Percentiles rank a stretch among this genome's conserved stretches.
phyloP scores from a whole-genome alignment of 805 yeast species.

The Groenewaldozyma tartarivorans region DNA sequence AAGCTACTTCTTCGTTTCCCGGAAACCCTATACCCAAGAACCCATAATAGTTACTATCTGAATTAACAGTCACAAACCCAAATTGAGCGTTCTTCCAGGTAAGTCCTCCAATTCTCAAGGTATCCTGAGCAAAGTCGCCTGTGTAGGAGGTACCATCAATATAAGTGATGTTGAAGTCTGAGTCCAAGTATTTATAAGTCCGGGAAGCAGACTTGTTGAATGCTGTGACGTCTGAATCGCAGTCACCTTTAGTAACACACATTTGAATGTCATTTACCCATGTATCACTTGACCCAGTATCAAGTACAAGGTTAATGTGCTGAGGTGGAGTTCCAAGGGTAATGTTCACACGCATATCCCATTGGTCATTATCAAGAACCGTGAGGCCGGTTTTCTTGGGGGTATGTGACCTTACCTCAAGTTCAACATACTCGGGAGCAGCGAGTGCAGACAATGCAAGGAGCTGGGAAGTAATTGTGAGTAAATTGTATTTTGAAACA shows the following conservation, averaged over 20 bases:
- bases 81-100: conserved; percentile 44
- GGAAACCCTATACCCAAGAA: conserved; percentile 31
- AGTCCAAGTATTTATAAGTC: conserved; percentile 6
- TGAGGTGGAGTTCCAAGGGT: conserved; percentile 38
- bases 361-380: conserved; percentile 4
- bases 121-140: conserved; percentile 53
- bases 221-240: conserved; percentile 4
- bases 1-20: conserved; percentile 14
- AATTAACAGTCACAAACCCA: conserved; percentile 62
- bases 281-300: conserved; percentile 42
- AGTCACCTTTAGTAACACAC: conserved; percentile 2
- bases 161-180: conserved; percentile 14
- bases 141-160: conserved; percentile 20
- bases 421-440: conserved; percentile 1
- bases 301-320: conserved; percentile 32
- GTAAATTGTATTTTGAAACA: neutral
- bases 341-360: conserved; percentile 13
- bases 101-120: conserved; percentile 20
- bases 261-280: conserved; percentile 31
- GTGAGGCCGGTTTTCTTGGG: neutral
- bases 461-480: neutral
- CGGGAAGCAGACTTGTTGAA: conserved; percentile 5
- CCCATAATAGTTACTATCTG: conserved; percentile 39
- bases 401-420: neutral
- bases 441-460: neutral